Percentiles rank a stretch among this genome's conserved stretches.
Evolutionary conservation across 139 green algal species (phyloP).

Genomic region (Monoraphidium neglectum): DNA sequence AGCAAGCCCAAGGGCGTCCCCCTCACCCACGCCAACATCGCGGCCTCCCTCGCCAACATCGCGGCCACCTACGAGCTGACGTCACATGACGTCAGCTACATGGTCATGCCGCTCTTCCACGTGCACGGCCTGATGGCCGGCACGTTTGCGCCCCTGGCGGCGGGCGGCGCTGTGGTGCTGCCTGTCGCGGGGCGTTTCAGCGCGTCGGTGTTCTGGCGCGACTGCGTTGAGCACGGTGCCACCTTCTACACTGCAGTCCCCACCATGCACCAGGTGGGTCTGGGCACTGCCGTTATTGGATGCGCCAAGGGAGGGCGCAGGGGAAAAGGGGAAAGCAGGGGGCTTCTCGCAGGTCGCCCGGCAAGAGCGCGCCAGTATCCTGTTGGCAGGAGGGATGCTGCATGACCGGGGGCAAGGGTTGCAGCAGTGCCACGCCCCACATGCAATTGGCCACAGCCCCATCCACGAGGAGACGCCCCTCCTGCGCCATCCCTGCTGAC

Average conservation of each 20-base stretch:
- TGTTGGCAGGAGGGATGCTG: too few species aligned
- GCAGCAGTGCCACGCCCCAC: too few species aligned
- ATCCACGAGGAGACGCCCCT: too few species aligned
- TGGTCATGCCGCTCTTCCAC: constrained; percentile 93
- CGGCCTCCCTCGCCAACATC: constrained; percentile 76
- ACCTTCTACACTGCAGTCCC: constrained; percentile 93
- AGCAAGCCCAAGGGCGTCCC: constrained; percentile 82
- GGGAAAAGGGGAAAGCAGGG: too few species aligned
- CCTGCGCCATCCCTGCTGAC: too few species aligned
- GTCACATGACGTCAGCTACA: constrained; percentile 57
- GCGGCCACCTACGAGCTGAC: constrained; percentile 76
- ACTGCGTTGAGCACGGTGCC: constrained; percentile 46
- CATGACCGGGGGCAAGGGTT: too few species aligned
- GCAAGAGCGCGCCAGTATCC: too few species aligned
- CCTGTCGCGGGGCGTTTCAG: constrained; percentile 58
- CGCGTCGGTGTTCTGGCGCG: constrained; percentile 75
- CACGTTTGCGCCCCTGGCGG: constrained; percentile 71
- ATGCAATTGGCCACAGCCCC: too few species aligned
- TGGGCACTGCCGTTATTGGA: too few species aligned
- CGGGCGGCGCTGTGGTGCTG: constrained; percentile 38
- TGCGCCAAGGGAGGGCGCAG: too few species aligned
- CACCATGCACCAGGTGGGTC: constrained; percentile 80
- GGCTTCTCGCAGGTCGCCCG: too few species aligned
- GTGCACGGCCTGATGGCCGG: constrained; percentile 88
- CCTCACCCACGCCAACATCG: constrained; percentile 80